These are phyloP conservation scores for Russula abietina DNA, from an alignment of 768 basidiomycete genomes.

Conservation along the genomic window DNA sequence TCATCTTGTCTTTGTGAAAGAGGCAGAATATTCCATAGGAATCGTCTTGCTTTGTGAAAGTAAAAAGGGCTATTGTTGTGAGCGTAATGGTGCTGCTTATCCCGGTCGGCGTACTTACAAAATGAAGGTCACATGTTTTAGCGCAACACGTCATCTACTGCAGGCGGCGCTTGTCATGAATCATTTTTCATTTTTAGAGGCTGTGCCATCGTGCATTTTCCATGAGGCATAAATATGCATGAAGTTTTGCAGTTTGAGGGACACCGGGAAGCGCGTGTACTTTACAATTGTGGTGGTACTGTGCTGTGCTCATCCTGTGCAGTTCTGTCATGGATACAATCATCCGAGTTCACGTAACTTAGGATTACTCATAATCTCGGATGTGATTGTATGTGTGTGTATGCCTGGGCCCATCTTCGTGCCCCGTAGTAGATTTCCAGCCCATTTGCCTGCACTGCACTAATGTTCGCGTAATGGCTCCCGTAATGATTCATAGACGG, in stretches of 20 bases:
- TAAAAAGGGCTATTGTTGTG: neutral
- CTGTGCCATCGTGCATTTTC: slow-evolving; percentile 20
- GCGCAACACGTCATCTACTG: neutral
- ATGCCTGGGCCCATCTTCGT: too few species aligned
- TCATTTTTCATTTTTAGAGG: slow-evolving; percentile 14
- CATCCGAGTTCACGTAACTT: too few species aligned
- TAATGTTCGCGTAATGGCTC: neutral
- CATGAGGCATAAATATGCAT: slow-evolving; percentile 15
- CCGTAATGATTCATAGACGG: neutral
- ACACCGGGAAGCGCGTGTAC: neutral
- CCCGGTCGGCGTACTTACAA: neutral
- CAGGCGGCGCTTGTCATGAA: slow-evolving; percentile 6
- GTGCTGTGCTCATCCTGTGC: neutral
- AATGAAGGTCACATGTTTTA: slow-evolving; percentile 10
- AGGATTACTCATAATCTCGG: too few species aligned
- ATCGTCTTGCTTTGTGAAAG: neutral
- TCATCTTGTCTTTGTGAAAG: neutral
- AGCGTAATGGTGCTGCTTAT: neutral
- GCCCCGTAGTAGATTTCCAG: neutral
- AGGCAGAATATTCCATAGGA: neutral
- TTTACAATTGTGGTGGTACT: neutral
- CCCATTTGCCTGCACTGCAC: neutral
- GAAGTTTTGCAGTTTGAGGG: neutral
- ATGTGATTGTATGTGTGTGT: neutral
- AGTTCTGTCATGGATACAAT: too few species aligned